Conservation (phyloP, 257 asterid species). For the Ehretia macrophylla region DNA sequence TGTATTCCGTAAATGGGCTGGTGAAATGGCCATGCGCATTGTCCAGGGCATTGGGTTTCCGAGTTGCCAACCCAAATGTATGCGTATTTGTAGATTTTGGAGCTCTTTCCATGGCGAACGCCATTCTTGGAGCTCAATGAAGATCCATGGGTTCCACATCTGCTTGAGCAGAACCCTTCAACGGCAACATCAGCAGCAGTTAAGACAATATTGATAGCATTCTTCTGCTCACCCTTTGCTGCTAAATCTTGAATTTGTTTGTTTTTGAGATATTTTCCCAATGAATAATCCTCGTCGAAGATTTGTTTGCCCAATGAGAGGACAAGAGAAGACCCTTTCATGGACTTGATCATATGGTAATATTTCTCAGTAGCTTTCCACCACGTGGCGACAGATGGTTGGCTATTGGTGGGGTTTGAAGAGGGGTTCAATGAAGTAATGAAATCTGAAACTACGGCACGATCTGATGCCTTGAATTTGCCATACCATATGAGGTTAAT, state of each 20-base stretch:
- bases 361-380: constrained; percentile 42
- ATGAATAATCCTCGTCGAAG: constrained; percentile 29
- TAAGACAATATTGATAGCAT: constrained; percentile 46
- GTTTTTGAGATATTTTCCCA: constrained; percentile 41
- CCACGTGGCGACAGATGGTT: constrained; percentile 44
- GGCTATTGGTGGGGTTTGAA: constrained; percentile 14
- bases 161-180: constrained; percentile 44
- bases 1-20: constrained; percentile 61
- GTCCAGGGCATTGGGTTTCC: constrained; percentile 44
- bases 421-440: constrained; percentile 27
- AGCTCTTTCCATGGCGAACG: constrained; percentile 11
- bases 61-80: constrained; percentile 65
- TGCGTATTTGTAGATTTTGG: constrained; percentile 40
- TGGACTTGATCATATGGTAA: constrained; percentile 25
- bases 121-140: constrained; percentile 20
- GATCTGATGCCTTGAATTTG: constrained; percentile 29
- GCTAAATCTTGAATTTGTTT: constrained; percentile 36
- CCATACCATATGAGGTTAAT: constrained; percentile 43
- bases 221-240: constrained; percentile 30
- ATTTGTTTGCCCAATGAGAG: constrained; percentile 33
- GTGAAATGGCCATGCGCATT: constrained; percentile 65
- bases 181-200: constrained; percentile 50
- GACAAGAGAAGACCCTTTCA: constrained; percentile 20
- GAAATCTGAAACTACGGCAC: constrained; percentile 31
- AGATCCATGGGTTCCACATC: constrained; percentile 59